phyloP scores from a whole-genome alignment of 768 basidiomycete species.

The Termitomyces titanicus region DNA sequence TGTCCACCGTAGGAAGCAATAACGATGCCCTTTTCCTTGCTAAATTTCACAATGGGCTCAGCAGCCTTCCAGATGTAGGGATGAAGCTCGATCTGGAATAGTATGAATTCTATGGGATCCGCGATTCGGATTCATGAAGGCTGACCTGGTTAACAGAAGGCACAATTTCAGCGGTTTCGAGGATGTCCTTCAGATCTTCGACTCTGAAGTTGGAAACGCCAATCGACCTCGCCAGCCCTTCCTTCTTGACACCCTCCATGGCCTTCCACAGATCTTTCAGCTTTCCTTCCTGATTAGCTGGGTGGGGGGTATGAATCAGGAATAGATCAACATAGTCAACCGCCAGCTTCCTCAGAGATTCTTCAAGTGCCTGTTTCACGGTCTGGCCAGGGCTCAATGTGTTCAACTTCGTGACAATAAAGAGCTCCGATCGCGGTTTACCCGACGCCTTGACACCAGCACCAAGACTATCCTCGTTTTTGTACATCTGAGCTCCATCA shows the following conservation, averaged over 20 bases:
- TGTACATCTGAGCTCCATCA: slow-evolving; percentile 60
- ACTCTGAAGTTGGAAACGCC: slow-evolving; percentile 70
- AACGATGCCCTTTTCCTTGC: slow-evolving; percentile 56
- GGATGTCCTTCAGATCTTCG: slow-evolving; percentile 46
- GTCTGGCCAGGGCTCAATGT: slow-evolving; percentile 38
- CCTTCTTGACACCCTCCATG: slow-evolving; percentile 53
- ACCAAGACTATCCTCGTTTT: slow-evolving; percentile 52
- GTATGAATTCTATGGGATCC: not conserved
- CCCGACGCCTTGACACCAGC: slow-evolving; percentile 46
- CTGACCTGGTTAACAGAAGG: slow-evolving; percentile 71
- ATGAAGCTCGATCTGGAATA: slow-evolving; percentile 56
- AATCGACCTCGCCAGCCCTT: slow-evolving; percentile 50
- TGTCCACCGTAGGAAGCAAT: slow-evolving; percentile 66
- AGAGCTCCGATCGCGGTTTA: slow-evolving; percentile 51
- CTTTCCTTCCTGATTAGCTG: slow-evolving; percentile 31
- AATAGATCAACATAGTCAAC: slow-evolving; percentile 60
- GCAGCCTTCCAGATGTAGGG: slow-evolving; percentile 67
- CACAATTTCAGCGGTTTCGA: slow-evolving; percentile 45
- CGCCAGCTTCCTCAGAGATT: slow-evolving; percentile 51
- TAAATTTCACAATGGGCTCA: slow-evolving; percentile 50
- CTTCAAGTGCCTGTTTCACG: slow-evolving; percentile 44
- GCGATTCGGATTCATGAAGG: not conserved
- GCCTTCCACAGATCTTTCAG: slow-evolving; percentile 54
- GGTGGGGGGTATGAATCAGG: slow-evolving; percentile 51
- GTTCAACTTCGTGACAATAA: slow-evolving; percentile 58